phyloP scores from a whole-genome alignment of 2,329 filamentous ascomycete species.

The Alternaria viburni region DNA sequence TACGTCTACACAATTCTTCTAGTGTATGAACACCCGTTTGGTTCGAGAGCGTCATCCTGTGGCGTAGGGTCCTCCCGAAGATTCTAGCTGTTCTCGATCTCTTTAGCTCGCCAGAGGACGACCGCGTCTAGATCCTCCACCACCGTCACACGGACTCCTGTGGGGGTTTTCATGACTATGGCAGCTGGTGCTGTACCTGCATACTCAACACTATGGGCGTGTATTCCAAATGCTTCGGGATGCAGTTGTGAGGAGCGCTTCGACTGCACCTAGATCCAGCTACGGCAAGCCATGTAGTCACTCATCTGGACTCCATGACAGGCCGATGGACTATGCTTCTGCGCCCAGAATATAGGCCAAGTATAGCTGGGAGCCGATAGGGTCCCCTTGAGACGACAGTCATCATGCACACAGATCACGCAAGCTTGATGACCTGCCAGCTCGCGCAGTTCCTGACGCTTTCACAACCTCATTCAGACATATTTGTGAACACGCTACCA shows the following conservation, averaged over 20 bases:
- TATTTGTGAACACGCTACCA: neutral
- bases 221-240: neutral
- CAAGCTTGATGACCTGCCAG: neutral
- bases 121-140: neutral
- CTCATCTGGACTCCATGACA: neutral
- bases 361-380: neutral
- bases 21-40: neutral
- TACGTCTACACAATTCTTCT: neutral
- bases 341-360: neutral
- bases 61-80: neutral
- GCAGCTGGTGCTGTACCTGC: neutral
- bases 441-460: neutral
- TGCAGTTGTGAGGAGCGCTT: neutral
- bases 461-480: neutral
- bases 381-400: no score
- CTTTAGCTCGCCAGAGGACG: neutral
- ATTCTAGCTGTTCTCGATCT: neutral
- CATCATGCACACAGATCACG: neutral
- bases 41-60: neutral
- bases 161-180: neutral
- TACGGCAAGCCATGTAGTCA: neutral
- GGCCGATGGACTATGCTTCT: neutral
- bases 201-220: neutral
- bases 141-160: neutral
- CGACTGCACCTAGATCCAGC: neutral